Evolutionary conservation across 352 stramenopile species (phyloP).

Genomic region (Globisporangium paroecandrum): DNA sequence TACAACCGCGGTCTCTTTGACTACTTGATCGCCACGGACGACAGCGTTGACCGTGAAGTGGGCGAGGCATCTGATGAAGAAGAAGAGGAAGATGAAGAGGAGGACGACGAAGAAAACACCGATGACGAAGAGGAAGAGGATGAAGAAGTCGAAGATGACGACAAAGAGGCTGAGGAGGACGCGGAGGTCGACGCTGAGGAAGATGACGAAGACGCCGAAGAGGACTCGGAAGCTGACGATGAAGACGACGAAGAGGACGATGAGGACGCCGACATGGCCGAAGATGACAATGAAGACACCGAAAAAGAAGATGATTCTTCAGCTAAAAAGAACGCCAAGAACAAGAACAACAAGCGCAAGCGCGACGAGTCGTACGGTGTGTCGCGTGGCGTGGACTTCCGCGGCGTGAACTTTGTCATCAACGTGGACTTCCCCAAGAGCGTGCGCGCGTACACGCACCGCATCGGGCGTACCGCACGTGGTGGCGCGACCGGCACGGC

Average conservation of each 20-base stretch:
- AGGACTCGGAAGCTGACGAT: constrained; percentile 28
- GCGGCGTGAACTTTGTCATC: constrained; percentile 97
- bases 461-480: constrained; percentile 96
- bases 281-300: constrained; percentile 30
- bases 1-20: constrained; percentile 98
- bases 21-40: constrained; percentile 98
- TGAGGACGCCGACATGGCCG: constrained; percentile 32
- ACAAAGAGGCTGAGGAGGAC: constrained; percentile 38
- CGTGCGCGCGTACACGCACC: constrained; percentile 96
- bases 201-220: constrained; percentile 58
- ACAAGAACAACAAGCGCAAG: constrained; percentile 47
- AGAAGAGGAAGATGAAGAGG: constrained; percentile 67
- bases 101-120: constrained; percentile 38
- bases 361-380: constrained; percentile 94
- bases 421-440: constrained; percentile 98
- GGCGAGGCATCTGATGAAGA: constrained; percentile 58
- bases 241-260: constrained; percentile 34
- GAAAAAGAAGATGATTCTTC: constrained; percentile 17
- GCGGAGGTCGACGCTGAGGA: constrained; percentile 37
- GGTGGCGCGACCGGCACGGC: constrained; percentile 95
- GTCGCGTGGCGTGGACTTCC: constrained; percentile 97
- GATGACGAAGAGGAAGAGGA: constrained; percentile 47
- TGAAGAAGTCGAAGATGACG: constrained; percentile 38
- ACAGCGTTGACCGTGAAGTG: constrained; percentile 90
- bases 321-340: constrained; percentile 34